A percentile compares a stretch with the other conserved stretches of the same genome.
Conservation (phyloP, 257 asterid genomes). For the Scutellaria baicalensis region DNA sequence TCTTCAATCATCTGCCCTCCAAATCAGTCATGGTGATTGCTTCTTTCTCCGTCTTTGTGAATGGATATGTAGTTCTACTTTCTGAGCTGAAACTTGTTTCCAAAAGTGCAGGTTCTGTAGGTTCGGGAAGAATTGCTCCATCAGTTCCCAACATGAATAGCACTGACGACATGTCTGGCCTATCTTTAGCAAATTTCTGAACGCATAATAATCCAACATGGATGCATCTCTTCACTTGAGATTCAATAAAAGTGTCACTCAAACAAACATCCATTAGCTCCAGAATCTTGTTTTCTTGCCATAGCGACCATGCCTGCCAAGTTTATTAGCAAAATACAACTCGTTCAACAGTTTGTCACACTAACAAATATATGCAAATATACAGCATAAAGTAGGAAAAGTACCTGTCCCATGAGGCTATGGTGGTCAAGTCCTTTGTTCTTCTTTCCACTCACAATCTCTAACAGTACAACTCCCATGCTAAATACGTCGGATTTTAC, state of each 20-base stretch:
- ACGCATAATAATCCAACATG: constrained; percentile 40
- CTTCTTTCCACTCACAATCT: constrained; percentile 33
- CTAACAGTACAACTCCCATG: constrained; percentile 37
- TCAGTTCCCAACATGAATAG: constrained; percentile 33
- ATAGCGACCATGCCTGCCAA: constrained; percentile 35
- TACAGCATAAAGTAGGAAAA: neutral
- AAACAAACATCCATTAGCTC: constrained; percentile 32
- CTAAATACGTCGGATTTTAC: constrained; percentile 40
- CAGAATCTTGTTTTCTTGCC: constrained; percentile 20
- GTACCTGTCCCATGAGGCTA: constrained; percentile 37
- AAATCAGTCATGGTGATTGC: constrained; percentile 13
- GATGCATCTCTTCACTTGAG: constrained; percentile 37
- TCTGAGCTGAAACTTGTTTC: neutral
- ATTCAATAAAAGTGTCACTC: constrained; percentile 1
- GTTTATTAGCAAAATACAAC: neutral
- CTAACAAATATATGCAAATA: neutral
- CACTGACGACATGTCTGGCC: constrained; percentile 32
- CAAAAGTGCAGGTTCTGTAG: constrained; percentile 40
- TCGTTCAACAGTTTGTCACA: neutral
- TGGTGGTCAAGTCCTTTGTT: constrained; percentile 25
- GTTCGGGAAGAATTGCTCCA: constrained; percentile 22
- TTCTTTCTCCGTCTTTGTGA: neutral
- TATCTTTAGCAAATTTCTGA: constrained; percentile 24
- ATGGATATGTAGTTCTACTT: neutral
- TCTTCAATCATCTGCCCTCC: constrained; percentile 12